These are phyloP conservation scores for Globisporangium mamillatum DNA, from an alignment of 352 stramenopile species.

Conservation along the genomic window DNA sequence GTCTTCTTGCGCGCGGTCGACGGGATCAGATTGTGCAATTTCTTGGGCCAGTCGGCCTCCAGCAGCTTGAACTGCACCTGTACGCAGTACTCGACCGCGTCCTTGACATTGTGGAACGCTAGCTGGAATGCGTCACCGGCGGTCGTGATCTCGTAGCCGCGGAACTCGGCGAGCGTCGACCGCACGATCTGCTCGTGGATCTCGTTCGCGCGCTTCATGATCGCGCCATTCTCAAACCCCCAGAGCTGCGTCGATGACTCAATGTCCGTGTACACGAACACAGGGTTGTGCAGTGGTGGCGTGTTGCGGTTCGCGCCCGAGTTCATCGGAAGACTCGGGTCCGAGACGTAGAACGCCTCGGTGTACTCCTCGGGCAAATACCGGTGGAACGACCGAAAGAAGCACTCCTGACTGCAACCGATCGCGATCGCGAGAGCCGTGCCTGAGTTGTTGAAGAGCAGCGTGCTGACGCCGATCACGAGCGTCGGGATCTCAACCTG, in stretches of 20 bases:
- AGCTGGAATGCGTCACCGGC: slow-evolving; percentile 59
- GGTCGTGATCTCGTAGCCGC: slow-evolving; percentile 62
- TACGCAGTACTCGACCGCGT: slow-evolving; percentile 56
- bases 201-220: slow-evolving; percentile 50
- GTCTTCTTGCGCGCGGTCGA: slow-evolving; percentile 32
- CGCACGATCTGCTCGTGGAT: slow-evolving; percentile 55
- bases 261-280: slow-evolving; percentile 73
- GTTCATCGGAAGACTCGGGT: slow-evolving; percentile 31
- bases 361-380: slow-evolving; percentile 51
- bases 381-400: slow-evolving; percentile 30
- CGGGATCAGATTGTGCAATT: slow-evolving; percentile 38
- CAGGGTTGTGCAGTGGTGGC: slow-evolving; percentile 35
- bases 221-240: slow-evolving; percentile 27
- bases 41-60: slow-evolving; percentile 35
- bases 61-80: slow-evolving; percentile 50
- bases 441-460: slow-evolving; percentile 48
- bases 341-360: slow-evolving; percentile 40
- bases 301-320: slow-evolving; percentile 10
- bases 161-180: slow-evolving; percentile 31
- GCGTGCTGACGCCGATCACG: slow-evolving; percentile 33
- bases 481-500: slow-evolving; percentile 28
- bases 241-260: slow-evolving; percentile 56
- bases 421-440: slow-evolving; percentile 41
- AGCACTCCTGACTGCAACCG: slow-evolving; percentile 48
- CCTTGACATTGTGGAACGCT: slow-evolving; percentile 49